Base-by-base conservation (phyloP, 2,329 filamentous ascomycete species). In the Aspergillus sp. region DNA sequence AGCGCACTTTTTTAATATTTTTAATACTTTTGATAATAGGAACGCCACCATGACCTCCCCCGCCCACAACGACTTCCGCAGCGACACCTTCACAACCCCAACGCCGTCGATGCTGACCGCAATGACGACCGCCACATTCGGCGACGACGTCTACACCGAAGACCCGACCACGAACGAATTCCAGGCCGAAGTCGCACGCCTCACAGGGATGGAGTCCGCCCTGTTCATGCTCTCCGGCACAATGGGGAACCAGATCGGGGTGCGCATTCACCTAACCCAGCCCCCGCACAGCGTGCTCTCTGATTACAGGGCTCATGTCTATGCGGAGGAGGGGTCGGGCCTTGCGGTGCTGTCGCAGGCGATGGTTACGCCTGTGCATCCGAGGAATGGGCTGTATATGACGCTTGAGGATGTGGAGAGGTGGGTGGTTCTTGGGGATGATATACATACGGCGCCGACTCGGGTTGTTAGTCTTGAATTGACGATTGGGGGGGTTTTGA, bases 211-310 rank as follows among this genome's bases (percentile, higher is more conserved):
- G 54, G 70, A 75, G 51, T 69, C 66, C 9, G 68, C 66, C 1
- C 60, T 75, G 3, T 73, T 71, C 57, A 66, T 69, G 21, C 55
- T 73, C 15, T 74, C 73, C 6, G 71, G 73, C 2, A 76, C 73
- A n/a, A 73, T 74, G 72, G 72, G 72, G n/a, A 76, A 76, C 56
- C 72, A 75, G 61, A 68, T 76, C 45, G 68, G 68, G 33, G 45
- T 75, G 14, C 69, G 73, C 0, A 65, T 67, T 4, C 69, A 71
- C 56, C 64, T 76, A 5, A 57, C 57, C 14, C 68, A 71, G 37
- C 72, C 73, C 1, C 73, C 73, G 7, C 69, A 75, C 56, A 63
- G 70, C 1, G 66, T 75, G 12, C 60, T 75, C 3, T 60, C 64
- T 21, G 72, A 76, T 53, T 64, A 72, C 43, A 68, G 73, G 5